Evolutionary conservation across 2,329 filamentous ascomycete species (phyloP), one percentile per base, ranked within the genome.

Genomic region (Penicillium corylophilum): DNA sequence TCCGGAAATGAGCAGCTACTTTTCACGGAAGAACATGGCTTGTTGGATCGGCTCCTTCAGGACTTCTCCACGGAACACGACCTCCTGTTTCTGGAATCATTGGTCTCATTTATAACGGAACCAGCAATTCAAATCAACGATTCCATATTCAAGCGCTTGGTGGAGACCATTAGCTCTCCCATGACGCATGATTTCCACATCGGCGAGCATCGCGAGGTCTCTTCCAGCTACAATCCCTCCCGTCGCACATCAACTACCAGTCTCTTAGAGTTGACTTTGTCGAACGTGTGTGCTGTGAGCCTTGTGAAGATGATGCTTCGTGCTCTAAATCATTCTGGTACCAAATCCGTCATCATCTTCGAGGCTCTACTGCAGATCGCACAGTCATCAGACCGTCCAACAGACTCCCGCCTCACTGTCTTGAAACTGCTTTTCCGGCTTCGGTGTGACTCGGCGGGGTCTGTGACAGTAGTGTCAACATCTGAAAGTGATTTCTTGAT

Each of bases 341-440:
- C 71, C 13, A 93, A 92, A 69, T 82, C 86, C 12, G 74, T 80
- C 20, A 79, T 78, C 43, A 72, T 86, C 0, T 91, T 85, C 61
- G 78, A 83, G 44, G 76, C 82, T 8, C 72, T 93, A 5, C 73
- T 92, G 38, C 77, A 78, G 46, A 84, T 91, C 59, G 84, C 81
- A 5, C 80, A 79, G 57, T 81, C 81, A 15, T 78, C 77, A 24
- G 75, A 79, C 28, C 83, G 81, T 54, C 86, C 88, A 53, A 76
- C 80, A 6, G 85, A 89, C 70, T 85, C 88, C 46, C 85, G 89
- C 6, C 74, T 94, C 23, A 86, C 85, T 12, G 85, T 87, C 2
- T 83, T 92, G 77, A 90, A 89, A 63, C 73, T 93, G 39, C 76
- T 96, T 2, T 93, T 95, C 67, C 84, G 92, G 39, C 75, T 96